Base-by-base conservation (phyloP, 148 eudicot genomes). In the Simmondsia chinensis region DNA sequence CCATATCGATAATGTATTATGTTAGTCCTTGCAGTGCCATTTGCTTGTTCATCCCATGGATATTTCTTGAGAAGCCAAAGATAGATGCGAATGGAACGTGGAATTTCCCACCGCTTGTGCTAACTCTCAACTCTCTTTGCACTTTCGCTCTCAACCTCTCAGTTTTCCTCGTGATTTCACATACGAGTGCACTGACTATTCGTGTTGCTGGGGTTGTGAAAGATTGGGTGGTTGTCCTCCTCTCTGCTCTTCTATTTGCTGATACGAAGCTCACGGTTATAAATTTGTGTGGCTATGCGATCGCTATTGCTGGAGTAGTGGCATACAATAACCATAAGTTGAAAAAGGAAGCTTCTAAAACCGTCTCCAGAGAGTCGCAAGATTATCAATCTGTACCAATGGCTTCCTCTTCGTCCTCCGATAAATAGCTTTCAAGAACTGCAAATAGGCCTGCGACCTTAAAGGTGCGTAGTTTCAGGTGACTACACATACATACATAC, bases 151-250 rank as follows among this genome's bases (percentile, higher is more conserved):
- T 91, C 39, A 91, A 91, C 61, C 76, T 91, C 29, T 91, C 99
- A 12, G 99, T 91, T 56, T 91, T 91, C 54, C 89, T 91, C 39
- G 96, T 91, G 55, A 91, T 91, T 47, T 65, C 88, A 3, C 89
- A 91, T 65, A 91, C 99, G 28, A 91, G 99, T 69, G 99, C 99
- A 20, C 63, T 91, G 53, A 91, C 99, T 23, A 86, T 91, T 56
- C 95, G 99, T 23, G 99, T 91, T 50, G 99, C 99, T 57, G 99
- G 99, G 20, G 99, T 91, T 44, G 99, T 91, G 54, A 91, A 91
- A 75, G 99, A 91, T 74, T 91, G 99, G 99, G 88, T 82, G 63
- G 99, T 91, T 34, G 99, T 91, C 56, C 64, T 91, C 32, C 50
- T 91, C 20, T 91, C 99, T 30, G 96, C 99, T 31, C 77, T 91